Conservation (phyloP, 2,329 filamentous ascomycete genomes). For the Neurospora crassa region DNA sequence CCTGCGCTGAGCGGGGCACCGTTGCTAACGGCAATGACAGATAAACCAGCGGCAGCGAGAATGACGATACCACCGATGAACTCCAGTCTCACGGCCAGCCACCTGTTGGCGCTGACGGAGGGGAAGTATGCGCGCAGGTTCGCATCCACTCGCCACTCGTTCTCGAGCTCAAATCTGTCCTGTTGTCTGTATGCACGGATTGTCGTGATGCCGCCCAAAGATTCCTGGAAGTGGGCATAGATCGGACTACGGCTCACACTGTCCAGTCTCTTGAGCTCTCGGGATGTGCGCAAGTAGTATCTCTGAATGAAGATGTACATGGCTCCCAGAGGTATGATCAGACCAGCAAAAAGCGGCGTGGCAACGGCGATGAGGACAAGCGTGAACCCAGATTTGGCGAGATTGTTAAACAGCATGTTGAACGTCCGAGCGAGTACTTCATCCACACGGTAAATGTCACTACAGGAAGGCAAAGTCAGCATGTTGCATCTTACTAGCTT, state of each 20-base stretch:
- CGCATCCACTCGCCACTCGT: conserved; percentile 93
- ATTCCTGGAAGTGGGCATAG: conserved; percentile 97
- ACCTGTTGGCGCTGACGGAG: conserved; percentile 86
- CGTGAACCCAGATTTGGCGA: conserved; percentile 69
- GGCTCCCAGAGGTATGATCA: conserved; percentile 72
- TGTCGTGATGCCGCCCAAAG: conserved; percentile 83
- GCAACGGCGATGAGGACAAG: conserved; percentile 74
- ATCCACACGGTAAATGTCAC: conserved; percentile 74
- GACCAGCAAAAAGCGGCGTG: conserved; percentile 68
- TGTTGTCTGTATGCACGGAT: conserved; percentile 93
- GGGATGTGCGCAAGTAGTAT: conserved; percentile 92
- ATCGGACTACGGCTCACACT: conserved; percentile 93
- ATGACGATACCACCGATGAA: conserved; percentile 95
- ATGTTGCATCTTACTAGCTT: conserved; percentile 9
- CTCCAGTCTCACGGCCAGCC: conserved; percentile 89
- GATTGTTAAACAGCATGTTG: conserved; percentile 87
- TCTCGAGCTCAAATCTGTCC: conserved; percentile 78
- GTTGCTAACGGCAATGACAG: conserved; percentile 68
- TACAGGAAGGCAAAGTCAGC: conserved; percentile 24
- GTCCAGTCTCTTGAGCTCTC: conserved; percentile 91
- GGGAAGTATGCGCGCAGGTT: conserved; percentile 94
- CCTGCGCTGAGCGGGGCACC: conserved; percentile 58
- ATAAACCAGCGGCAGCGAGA: conserved; percentile 70
- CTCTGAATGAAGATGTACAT: conserved; percentile 91
- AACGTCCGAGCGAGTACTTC: conserved; percentile 93